Evolutionary conservation across 2,329 filamentous ascomycete species (phyloP).

Genomic region (Aspergillus sp.): DNA sequence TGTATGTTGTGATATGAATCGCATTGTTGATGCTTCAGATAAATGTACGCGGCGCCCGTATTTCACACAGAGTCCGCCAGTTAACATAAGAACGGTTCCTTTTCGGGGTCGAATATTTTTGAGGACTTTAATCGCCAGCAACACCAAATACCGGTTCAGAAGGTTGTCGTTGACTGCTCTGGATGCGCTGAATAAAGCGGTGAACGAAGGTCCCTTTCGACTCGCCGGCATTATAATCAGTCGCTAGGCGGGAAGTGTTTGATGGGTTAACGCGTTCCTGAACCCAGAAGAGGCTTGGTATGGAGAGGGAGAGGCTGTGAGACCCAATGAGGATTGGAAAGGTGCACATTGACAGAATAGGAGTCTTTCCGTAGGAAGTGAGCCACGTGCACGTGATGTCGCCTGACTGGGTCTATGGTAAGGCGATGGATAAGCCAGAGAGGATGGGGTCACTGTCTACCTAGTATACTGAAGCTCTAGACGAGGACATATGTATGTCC

Average conservation of each 20-base stretch:
- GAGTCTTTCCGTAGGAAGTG: not conserved
- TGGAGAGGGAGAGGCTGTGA: not conserved
- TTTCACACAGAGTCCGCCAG: slow-evolving; percentile 31
- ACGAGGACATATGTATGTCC: too few species aligned
- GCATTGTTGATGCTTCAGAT: slow-evolving; percentile 34
- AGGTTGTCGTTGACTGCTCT: slow-evolving; percentile 16
- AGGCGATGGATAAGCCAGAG: too few species aligned
- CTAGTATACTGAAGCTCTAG: too few species aligned
- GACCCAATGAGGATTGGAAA: not conserved
- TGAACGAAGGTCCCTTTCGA: not conserved
- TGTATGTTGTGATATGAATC: slow-evolving; percentile 35
- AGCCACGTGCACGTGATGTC: not conserved
- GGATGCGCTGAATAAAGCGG: not conserved
- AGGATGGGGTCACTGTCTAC: too few species aligned
- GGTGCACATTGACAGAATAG: not conserved
- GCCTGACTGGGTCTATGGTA: not conserved
- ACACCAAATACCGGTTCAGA: slow-evolving; percentile 17
- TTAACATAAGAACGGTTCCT: slow-evolving; percentile 29
- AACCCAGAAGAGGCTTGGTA: not conserved
- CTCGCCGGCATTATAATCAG: not conserved
- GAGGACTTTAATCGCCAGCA: slow-evolving; percentile 20
- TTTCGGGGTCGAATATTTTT: slow-evolving; percentile 18
- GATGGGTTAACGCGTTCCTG: not conserved
- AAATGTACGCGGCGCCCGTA: slow-evolving; percentile 24
- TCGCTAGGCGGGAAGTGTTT: not conserved